Base-by-base conservation (phyloP, 2,329 filamentous ascomycete species). In the Cladobotryum protrusum region DNA sequence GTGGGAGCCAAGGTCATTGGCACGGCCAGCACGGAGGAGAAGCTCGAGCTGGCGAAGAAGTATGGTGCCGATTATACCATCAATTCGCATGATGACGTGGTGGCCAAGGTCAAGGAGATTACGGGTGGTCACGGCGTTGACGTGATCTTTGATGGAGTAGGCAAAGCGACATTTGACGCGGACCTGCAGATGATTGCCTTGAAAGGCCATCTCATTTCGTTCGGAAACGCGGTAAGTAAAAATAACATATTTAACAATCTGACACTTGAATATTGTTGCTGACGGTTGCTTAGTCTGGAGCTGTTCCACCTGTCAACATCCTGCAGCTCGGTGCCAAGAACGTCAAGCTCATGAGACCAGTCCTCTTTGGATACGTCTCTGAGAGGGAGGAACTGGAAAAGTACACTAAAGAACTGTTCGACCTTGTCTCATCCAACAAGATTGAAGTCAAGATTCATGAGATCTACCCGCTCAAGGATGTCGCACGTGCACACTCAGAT, bases 131-230 rank as follows among this genome's bases (percentile, higher is more conserved):
- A 82, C 52, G 91, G 91, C 7, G 83, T 86, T 2, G 79, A 82
- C 55, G 89, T 85, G 9, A 85, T 95, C 24, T 95, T 89, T 63
- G 90, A 96, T 64, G 87, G 87, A 5, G 88, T 96, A 3, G 91
- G 90, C 12, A 89, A 89, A 71, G 77, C 78, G 44, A 96, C 91
- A 0, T 95, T 93, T 70, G 88, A 96, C 58, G 75, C 80, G 17
- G 86, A 85, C 60, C 65, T 96, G 56, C 81, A 90, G 56, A 79
- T 82, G 58, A 76, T 92, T 48, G 86, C 84, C 57, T 68, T 83
- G 55, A 95, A 95, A 72, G 91, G 89, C 5, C 85, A 76, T 2
- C 69, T 95, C 60, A 77, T 89, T 20, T 85, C 81, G 44, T 95
- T 91, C 69, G 89, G 89, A 3, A 95, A 95, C 68, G 86, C 88